phyloP scores from a whole-genome alignment of 306 rosid species.

The Neltuma alba region DNA sequence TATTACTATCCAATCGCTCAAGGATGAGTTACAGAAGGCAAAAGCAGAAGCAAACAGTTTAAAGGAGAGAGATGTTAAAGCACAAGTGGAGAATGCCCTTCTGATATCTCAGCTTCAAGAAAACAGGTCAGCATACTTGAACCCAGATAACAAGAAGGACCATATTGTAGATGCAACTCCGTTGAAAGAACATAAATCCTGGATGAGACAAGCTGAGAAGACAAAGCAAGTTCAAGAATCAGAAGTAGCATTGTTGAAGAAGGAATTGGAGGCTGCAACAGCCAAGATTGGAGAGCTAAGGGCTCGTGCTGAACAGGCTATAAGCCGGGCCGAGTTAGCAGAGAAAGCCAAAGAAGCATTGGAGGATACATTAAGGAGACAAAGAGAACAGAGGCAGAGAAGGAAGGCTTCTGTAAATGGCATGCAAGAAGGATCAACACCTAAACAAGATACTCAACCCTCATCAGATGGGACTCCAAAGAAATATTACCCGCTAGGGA shows the following conservation, averaged over 20 bases:
- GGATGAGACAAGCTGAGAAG: conserved; percentile 38
- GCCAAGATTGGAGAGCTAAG: conserved; percentile 60
- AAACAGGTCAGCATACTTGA: conserved; percentile 37
- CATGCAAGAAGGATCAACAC: conserved; percentile 51
- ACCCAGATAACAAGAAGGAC: conserved; percentile 21
- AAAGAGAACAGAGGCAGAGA: conserved; percentile 55
- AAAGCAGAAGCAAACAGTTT: conserved; percentile 47
- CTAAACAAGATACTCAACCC: conserved; percentile 48
- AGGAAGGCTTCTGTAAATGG: conserved; percentile 66
- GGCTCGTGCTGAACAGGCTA: conserved; percentile 79
- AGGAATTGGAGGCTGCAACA: conserved; percentile 61
- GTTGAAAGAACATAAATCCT: conserved; percentile 36
- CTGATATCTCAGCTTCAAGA: conserved; percentile 61
- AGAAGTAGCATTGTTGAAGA: conserved; percentile 52
- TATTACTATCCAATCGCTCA: conserved; percentile 43
- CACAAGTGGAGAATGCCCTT: conserved; percentile 60
- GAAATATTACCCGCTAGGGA: conserved; percentile 51
- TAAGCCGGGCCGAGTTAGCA: conserved; percentile 74
- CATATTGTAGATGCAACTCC: conserved; percentile 39
- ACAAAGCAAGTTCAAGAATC: conserved; percentile 30
- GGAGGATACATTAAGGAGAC: conserved; percentile 65
- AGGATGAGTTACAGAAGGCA: conserved; percentile 44
- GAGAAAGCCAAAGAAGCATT: conserved; percentile 72
- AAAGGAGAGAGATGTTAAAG: conserved; percentile 40
- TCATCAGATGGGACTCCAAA: conserved; percentile 36